phyloP scores from a whole-genome alignment of 768 basidiomycete species.

The Hydnomerulius pinastri region DNA sequence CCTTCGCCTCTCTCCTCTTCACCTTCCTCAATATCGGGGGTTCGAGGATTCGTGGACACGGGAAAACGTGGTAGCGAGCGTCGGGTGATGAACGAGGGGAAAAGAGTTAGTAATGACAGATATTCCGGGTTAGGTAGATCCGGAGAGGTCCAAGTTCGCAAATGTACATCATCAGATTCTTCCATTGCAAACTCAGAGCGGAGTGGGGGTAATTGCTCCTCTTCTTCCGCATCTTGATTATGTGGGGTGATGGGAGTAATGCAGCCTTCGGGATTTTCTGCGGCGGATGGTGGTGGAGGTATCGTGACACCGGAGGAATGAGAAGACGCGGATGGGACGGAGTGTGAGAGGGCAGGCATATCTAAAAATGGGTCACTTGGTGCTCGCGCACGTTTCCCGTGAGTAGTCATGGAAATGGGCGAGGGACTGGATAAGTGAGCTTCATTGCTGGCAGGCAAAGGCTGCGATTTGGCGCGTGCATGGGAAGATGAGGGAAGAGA shows the following conservation, averaged over 20 bases:
- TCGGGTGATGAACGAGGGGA: slow-evolving; percentile 76
- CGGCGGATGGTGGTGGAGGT: slow-evolving; percentile 32
- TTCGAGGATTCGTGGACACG: slow-evolving; percentile 35
- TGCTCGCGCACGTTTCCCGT: slow-evolving; percentile 67
- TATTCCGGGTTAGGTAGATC: slow-evolving; percentile 78
- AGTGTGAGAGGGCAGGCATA: slow-evolving; percentile 59
- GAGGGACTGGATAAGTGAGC: slow-evolving; percentile 37
- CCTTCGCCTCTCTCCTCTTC: slow-evolving; percentile 55
- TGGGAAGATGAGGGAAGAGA: slow-evolving; percentile 45
- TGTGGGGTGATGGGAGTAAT: slow-evolving; percentile 38
- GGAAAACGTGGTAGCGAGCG: slow-evolving; percentile 76
- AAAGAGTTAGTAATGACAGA: slow-evolving; percentile 64
- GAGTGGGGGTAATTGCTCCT: slow-evolving; percentile 33
- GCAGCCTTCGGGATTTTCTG: slow-evolving; percentile 43
- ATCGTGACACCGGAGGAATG: slow-evolving; percentile 39
- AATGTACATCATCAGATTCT: slow-evolving; percentile 47
- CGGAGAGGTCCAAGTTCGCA: slow-evolving; percentile 82
- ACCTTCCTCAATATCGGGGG: slow-evolving; percentile 70
- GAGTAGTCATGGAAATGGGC: slow-evolving; percentile 43
- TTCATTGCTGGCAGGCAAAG: slow-evolving; percentile 39
- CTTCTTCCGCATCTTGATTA: slow-evolving; percentile 35
- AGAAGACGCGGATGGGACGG: slow-evolving; percentile 56
- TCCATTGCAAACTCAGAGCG: slow-evolving; percentile 34
- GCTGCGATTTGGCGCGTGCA: slow-evolving; percentile 58
- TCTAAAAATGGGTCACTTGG: slow-evolving; percentile 83